A percentile compares a stretch with the other conserved stretches of the same genome.
Evolutionary conservation across 805 yeast genomes (phyloP).

Genomic region (Yarrowia sp.): DNA sequence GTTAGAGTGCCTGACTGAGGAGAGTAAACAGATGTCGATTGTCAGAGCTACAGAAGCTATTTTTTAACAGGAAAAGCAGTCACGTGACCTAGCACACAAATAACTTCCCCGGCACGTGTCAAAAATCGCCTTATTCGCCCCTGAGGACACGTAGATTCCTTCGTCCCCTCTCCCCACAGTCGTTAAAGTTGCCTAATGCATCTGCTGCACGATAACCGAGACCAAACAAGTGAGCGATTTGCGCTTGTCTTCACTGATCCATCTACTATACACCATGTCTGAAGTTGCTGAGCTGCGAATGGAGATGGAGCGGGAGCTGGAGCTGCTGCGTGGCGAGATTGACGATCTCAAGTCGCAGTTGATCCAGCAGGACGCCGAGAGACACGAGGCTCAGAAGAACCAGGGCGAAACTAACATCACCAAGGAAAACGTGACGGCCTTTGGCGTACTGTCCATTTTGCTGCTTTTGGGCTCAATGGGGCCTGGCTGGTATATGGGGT

Average conservation of each 20-base stretch:
- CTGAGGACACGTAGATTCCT: neutral
- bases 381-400: slow-evolving; percentile 5
- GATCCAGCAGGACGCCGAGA: slow-evolving; percentile 10
- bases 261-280: neutral
- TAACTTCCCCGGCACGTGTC: too few species aligned
- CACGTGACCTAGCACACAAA: too few species aligned
- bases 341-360: slow-evolving; percentile 18
- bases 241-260: neutral
- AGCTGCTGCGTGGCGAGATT: slow-evolving; percentile 9
- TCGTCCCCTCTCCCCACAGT: neutral
- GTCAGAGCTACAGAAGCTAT: too few species aligned
- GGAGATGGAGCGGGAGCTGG: slow-evolving; percentile 16
- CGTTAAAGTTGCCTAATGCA: slow-evolving; percentile 15
- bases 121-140: too few species aligned
- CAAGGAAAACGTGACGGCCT: neutral
- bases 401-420: slow-evolving; percentile 4
- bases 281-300: slow-evolving; percentile 30
- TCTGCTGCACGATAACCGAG: slow-evolving; percentile 10
- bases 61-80: too few species aligned
- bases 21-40: too few species aligned
- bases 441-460: slow-evolving; percentile 16
- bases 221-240: slow-evolving; percentile 18
- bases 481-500: slow-evolving; percentile 19
- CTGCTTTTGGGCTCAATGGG: slow-evolving; percentile 9
- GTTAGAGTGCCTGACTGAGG: too few species aligned